Evolutionary conservation across 331 rosid species (phyloP), one percentile per base, ranked within the genome.

Genomic region (Rhamnella rubrinervis): DNA sequence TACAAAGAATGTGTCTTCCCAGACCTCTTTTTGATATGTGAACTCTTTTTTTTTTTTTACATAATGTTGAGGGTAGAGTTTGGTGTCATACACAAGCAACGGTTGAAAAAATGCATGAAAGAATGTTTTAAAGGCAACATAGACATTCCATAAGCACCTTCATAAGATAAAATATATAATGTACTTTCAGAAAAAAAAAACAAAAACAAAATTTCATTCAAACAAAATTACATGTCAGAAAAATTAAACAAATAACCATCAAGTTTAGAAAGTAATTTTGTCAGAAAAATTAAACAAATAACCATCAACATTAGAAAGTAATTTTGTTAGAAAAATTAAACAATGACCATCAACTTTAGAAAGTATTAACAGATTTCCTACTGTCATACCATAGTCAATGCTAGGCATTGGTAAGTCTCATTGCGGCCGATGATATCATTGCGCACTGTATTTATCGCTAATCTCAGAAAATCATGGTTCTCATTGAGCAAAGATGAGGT

Each of bases 341-440:
- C 11, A 4, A 44, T 11, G 12, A 44, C 49, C 9, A 71, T 6
- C 1, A 4, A 16, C 57, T 61, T 58, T 5, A 21, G 46, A 58
- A 49, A 51, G n/a, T 14, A 39, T 20, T 49, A 51, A 49, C 15
- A 58, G 76, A 55, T 19, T 39, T 52, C 75, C 69, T 50, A 77
- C 56, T 46, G 60, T 16, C 97, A 75, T 95, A 95, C 99, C 97
- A 95, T 91, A 61, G 99, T 95, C 88, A 95, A 86, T 38, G 99
- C 96, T 41, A 95, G 85, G 75, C 99, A 95, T 65, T 95, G 99
- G 80, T 86, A 95, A 75, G 99, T 95, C 77, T 95, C 99, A 65
- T 95, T 95, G 71, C 99, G 92, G 72, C 99, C 99, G 79, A 95
- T 95, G 66, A 95, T 95, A 68, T 95, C 99, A 67, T 89, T 95